Percentiles rank a stretch among this genome's conserved stretches.
Conservation (phyloP, 768 basidiomycete genomes). For the Podaxis sp. region DNA sequence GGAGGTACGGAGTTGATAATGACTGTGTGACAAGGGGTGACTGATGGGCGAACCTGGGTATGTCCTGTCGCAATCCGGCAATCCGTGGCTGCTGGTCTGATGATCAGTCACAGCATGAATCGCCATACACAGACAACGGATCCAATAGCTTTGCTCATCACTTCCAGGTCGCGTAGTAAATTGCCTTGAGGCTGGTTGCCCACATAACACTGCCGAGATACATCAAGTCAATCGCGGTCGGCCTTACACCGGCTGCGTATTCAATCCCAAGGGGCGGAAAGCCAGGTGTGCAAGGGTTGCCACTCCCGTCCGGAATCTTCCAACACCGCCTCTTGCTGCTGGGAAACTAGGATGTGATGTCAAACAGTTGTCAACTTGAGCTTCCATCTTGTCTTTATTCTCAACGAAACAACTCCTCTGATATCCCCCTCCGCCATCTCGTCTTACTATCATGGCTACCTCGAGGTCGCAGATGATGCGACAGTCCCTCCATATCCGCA, state of each 20-base stretch:
- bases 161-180: background rate
- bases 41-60: background rate
- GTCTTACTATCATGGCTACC: conserved; percentile 26
- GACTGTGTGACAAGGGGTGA: background rate
- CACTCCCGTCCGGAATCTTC: conserved; percentile 11
- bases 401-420: background rate
- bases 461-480: conserved; percentile 33
- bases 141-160: too few relatives aligned
- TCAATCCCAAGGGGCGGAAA: background rate
- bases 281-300: background rate
- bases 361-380: conserved; percentile 10
- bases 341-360: conserved; percentile 8
- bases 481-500: conserved; percentile 40
- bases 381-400: background rate
- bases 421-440: conserved; percentile 2
- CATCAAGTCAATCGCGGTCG: background rate
- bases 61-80: background rate
- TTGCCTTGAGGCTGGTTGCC: background rate
- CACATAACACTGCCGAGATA: too few relatives aligned
- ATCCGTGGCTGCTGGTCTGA: background rate
- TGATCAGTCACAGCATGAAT: conserved; percentile 8
- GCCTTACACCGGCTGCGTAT: background rate
- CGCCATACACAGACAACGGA: background rate
- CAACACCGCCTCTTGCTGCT: conserved; percentile 5
- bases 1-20: background rate